phyloP scores from a whole-genome alignment of 306 rosid genomes.

The Castanea crenata region DNA sequence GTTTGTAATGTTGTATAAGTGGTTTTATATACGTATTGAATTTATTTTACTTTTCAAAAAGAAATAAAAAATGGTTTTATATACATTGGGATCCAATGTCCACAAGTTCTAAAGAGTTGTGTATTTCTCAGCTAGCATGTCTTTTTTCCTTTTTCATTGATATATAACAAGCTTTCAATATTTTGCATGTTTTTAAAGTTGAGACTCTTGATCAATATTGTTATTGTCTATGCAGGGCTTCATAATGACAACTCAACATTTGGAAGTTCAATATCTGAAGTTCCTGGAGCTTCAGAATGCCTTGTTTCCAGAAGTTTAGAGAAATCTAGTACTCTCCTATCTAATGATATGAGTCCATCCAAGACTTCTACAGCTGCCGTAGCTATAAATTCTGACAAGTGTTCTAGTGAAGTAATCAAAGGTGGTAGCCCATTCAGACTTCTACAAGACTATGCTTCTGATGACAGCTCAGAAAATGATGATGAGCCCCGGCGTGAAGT shows the following conservation, averaged over 20 bases:
- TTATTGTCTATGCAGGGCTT: constrained; percentile 39
- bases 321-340: constrained; percentile 27
- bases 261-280: constrained; percentile 29
- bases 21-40: too few relatives aligned
- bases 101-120: too few relatives aligned
- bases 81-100: too few relatives aligned
- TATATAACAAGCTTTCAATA: neutral
- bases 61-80: too few relatives aligned
- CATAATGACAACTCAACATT: constrained; percentile 26
- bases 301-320: constrained; percentile 16
- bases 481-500: constrained; percentile 31
- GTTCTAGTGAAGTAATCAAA: constrained; percentile 32
- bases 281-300: constrained; percentile 35
- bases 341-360: constrained; percentile 19
- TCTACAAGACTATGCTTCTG: constrained; percentile 87
- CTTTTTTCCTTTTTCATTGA: neutral
- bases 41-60: too few relatives aligned
- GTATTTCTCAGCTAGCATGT: constrained; percentile 2
- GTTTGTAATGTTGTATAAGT: too few relatives aligned
- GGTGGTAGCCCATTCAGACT: constrained; percentile 70
- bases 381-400: constrained; percentile 25
- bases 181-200: neutral
- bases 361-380: constrained; percentile 35
- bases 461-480: constrained; percentile 63
- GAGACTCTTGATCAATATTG: neutral